Evolutionary conservation across 306 rosid species (phyloP).

Genomic region (Quercus berberidifolia): DNA sequence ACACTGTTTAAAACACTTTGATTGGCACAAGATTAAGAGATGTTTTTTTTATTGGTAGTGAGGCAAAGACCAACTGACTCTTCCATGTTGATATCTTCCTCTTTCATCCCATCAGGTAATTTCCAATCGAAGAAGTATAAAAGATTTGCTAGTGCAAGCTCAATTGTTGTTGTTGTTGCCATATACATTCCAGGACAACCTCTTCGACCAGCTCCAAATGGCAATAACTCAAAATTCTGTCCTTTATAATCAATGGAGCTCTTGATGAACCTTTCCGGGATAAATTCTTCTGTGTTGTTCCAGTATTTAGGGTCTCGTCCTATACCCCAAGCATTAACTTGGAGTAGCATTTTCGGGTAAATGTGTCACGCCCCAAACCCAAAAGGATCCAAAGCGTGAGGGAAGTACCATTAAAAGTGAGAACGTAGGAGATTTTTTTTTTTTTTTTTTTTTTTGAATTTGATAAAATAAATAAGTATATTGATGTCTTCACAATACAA

Average conservation of each 20-base stretch:
- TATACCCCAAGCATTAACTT: constrained; percentile 33
- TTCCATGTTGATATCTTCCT: constrained; percentile 39
- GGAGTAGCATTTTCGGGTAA: constrained; percentile 12
- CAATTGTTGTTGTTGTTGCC: not conserved
- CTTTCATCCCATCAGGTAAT: constrained; percentile 6
- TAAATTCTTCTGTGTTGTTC: constrained; percentile 40
- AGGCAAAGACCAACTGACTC: constrained; percentile 23
- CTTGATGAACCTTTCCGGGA: constrained; percentile 40
- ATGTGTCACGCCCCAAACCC: no score
- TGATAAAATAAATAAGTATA: no score
- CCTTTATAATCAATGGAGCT: constrained; percentile 32
- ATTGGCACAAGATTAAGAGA: constrained; percentile 30
- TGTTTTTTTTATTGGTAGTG: constrained; percentile 25
- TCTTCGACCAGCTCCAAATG: constrained; percentile 49
- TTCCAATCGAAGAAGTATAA: constrained; percentile 41
- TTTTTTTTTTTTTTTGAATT: no score
- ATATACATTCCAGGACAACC: constrained; percentile 33
- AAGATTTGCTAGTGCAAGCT: constrained; percentile 40
- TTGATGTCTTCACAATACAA: no score
- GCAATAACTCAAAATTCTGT: constrained; percentile 33
- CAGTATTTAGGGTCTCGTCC: constrained; percentile 33
- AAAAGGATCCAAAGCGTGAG: no score
- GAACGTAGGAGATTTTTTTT: no score
- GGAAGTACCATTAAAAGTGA: no score
- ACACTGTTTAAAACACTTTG: not conserved